These are phyloP conservation scores for Stereum hirsutum DNA, from an alignment of 1,284 basidiomycete species.

Conservation along the genomic window DNA sequence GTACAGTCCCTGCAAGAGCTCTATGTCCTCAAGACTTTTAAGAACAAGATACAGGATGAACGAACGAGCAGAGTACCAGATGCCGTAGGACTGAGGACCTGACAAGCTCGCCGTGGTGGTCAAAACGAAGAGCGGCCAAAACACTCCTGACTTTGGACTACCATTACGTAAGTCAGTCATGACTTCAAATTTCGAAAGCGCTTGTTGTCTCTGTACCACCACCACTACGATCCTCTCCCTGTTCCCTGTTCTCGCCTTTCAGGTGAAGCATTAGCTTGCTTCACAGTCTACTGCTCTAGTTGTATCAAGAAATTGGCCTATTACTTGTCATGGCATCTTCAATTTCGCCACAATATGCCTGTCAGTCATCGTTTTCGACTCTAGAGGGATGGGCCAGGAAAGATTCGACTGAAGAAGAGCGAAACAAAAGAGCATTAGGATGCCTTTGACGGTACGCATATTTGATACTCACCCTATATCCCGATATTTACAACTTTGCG, in stretches of 20 bases:
- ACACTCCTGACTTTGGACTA: too few species aligned
- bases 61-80: too few species aligned
- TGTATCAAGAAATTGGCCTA: conserved; percentile 17
- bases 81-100: too few species aligned
- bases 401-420: not conserved
- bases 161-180: too few species aligned
- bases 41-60: too few species aligned
- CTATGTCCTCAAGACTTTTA: too few species aligned
- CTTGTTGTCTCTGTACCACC: not conserved
- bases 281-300: conserved; percentile 35
- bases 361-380: conserved; percentile 35
- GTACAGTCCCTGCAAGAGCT: too few species aligned
- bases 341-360: conserved; percentile 70
- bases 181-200: too few species aligned
- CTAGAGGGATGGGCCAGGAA: conserved; percentile 7
- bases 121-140: too few species aligned
- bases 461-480: too few species aligned
- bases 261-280: conserved; percentile 41
- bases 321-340: conserved; percentile 45
- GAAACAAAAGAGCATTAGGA: conserved; percentile 3
- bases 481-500: not conserved
- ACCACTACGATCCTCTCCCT: not conserved
- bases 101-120: too few species aligned
- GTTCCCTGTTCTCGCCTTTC: not conserved
- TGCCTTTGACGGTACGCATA: not conserved